Evolutionary conservation across 495 filamentous ascomycete species (phyloP), one percentile per base, ranked within the genome.

Genomic region (Hypomontagnella monticulosa): DNA sequence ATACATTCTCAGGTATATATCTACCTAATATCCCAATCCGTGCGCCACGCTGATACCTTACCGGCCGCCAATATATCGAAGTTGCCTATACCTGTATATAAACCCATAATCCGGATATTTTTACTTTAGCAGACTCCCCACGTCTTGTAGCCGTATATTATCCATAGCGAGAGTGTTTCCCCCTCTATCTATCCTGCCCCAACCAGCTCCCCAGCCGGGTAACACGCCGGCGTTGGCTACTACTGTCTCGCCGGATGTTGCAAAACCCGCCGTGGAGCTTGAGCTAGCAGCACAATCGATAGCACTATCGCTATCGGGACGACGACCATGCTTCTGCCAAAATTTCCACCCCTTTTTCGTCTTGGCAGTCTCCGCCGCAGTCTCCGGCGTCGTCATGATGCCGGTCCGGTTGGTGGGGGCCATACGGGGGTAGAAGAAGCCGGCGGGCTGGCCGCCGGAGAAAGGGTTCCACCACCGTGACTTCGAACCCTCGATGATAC

Each of bases 131-230:
- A 75, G 30, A 12, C 66, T 66, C 16, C 73, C 73, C 19, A 75
- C 71, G 14, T 75, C 73, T 38, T 75, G 73, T 7, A 75, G 51
- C 12, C 70, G 63, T 66, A 75, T 72, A 42, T 71, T 66, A 44
- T 75, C 71, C 47, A 72, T 72, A 1, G 55, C 47, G 4, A 65
- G 47, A 14, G 64, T 40, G 12, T 62, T 66, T 5, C 61, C 61
- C 18, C 71, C 71, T 42, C 73, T 67, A 59, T 77, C 75, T 56
- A 75, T 68, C 32, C 75, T 51, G 4, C 75, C 75, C 75, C 75
- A 77, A 23, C 75, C 75, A 4, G 55, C 71, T 16, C 75, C 75
- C 75, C 75, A 77, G 32, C 73, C 73, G 8, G 75, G 75, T 12
- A 75, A 52, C 4, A 72, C 67, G 4, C 50, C 58, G 0, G 70